These are phyloP conservation scores for Xanthoconium stramineum DNA, from an alignment of 768 basidiomycete species.

Conservation along the genomic window DNA sequence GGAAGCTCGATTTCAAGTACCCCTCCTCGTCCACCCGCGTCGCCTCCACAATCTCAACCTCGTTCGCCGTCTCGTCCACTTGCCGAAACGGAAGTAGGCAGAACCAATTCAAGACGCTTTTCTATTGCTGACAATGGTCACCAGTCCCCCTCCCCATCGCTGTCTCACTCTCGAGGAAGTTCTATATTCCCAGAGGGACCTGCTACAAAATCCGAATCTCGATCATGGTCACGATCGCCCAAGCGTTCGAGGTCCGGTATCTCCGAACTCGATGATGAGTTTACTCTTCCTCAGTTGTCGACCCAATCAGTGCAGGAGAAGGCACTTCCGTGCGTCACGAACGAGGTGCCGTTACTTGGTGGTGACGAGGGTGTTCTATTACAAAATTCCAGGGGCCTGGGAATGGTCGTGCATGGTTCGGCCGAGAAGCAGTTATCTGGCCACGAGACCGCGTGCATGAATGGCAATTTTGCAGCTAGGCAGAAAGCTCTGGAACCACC, in stretches of 20 bases:
- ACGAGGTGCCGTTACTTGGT: constrained; percentile 8
- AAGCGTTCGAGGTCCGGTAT: constrained; percentile 23
- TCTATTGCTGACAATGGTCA: constrained; percentile 9
- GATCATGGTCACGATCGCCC: constrained; percentile 57
- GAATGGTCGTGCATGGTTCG: constrained; percentile 12
- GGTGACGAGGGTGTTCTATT: constrained; percentile 10
- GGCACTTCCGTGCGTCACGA: constrained; percentile 23
- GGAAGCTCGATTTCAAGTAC: constrained; percentile 34
- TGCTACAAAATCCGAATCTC: constrained; percentile 37
- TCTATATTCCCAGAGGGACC: constrained; percentile 30
- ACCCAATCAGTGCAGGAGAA: constrained; percentile 35
- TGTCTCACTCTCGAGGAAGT: constrained; percentile 25
- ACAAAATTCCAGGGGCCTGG: constrained; percentile 20
- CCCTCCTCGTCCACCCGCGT: constrained; percentile 24
- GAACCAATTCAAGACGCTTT: background rate
- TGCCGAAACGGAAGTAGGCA: constrained; percentile 5
- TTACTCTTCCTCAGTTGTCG: constrained; percentile 15
- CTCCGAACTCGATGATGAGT: constrained; percentile 24
- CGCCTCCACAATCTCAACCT: constrained; percentile 17
- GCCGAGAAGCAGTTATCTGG: constrained; percentile 15
- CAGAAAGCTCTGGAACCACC: constrained; percentile 14
- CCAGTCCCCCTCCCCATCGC: constrained; percentile 18
- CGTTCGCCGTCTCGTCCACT: constrained; percentile 20
- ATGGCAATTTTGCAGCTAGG: constrained; percentile 14
- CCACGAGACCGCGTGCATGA: constrained; percentile 25